These are phyloP conservation scores for Piloderma croceum DNA, from an alignment of 768 basidiomycete genomes.

Conservation along the genomic window DNA sequence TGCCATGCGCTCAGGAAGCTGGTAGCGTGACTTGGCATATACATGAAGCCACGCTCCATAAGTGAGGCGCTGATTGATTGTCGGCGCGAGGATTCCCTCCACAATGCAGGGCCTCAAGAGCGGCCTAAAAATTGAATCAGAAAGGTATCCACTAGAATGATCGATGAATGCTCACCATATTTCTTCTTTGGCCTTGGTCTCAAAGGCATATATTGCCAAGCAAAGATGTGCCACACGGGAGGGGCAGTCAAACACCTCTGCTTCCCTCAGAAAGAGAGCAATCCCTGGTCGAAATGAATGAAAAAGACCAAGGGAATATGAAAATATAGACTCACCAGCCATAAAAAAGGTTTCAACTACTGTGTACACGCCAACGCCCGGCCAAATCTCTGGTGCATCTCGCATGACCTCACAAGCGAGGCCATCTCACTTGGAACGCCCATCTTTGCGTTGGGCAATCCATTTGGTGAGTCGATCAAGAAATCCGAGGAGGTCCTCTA, in stretches of 20 bases:
- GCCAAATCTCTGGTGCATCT: conserved; percentile 5
- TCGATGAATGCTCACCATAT: conserved; percentile 10
- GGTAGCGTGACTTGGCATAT: conserved; percentile 10
- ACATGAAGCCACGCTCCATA: conserved; percentile 20
- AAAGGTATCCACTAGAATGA: no score
- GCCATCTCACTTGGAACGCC: not conserved
- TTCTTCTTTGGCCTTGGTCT: conserved; percentile 3
- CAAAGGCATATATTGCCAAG: conserved; percentile 14
- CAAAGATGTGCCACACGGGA: conserved; percentile 17
- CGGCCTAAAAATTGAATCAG: no score
- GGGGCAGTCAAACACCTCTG: conserved; percentile 17
- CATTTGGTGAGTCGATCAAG: no score
- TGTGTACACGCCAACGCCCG: conserved; percentile 19
- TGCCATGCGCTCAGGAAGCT: conserved; percentile 4
- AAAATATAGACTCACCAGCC: conserved; percentile 14
- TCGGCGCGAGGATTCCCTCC: conserved; percentile 10
- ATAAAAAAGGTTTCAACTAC: conserved; percentile 16
- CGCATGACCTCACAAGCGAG: conserved; percentile 11
- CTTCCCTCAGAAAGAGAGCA: conserved; percentile 13
- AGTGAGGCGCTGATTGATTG: conserved; percentile 6
- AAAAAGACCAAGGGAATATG: not conserved
- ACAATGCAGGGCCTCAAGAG: not conserved
- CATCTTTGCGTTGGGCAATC: no score
- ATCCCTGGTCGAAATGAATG: conserved; percentile 7
- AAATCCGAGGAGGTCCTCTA: no score